A percentile compares a stretch with the other conserved stretches of the same genome.
phyloP scores from a whole-genome alignment of 1,284 basidiomycete species.

The Cryptococcus sp. region DNA sequence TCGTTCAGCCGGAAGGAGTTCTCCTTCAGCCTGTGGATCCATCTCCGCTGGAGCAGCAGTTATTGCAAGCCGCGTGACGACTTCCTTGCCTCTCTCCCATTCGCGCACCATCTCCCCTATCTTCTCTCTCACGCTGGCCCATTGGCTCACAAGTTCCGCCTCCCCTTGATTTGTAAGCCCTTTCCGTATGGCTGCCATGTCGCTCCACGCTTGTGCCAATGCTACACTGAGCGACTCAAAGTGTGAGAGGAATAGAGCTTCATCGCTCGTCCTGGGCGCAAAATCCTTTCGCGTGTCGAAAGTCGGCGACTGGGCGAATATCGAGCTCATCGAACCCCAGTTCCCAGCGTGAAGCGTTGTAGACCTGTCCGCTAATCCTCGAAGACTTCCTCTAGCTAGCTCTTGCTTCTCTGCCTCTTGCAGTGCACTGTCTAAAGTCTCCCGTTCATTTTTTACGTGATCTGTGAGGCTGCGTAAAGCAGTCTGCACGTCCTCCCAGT shows the following conservation, averaged over 20 bases:
- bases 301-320: neutral
- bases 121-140: conserved; percentile 21
- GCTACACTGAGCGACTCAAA: conserved; percentile 22
- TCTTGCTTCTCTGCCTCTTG: conserved; percentile 16
- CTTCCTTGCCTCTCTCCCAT: conserved; percentile 36
- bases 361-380: conserved; percentile 1
- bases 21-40: neutral
- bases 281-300: conserved; percentile 15
- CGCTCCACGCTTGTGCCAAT: conserved; percentile 11
- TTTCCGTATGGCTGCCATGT: conserved; percentile 18
- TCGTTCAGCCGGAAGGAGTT: too few species aligned
- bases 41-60: neutral
- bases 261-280: conserved; percentile 27
- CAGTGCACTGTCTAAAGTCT: conserved; percentile 20
- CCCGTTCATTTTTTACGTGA: conserved; percentile 21
- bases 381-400: neutral
- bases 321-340: neutral
- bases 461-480: conserved; percentile 21
- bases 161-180: conserved; percentile 13
- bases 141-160: conserved; percentile 4
- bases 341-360: neutral
- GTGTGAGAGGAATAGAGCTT: conserved; percentile 17
- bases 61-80: conserved; percentile 9
- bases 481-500: conserved; percentile 35
- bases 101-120: conserved; percentile 28